Conservation (phyloP, 225 moss, liverwort and hornwort genomes). For the Rhytidiadelphus loreus region DNA sequence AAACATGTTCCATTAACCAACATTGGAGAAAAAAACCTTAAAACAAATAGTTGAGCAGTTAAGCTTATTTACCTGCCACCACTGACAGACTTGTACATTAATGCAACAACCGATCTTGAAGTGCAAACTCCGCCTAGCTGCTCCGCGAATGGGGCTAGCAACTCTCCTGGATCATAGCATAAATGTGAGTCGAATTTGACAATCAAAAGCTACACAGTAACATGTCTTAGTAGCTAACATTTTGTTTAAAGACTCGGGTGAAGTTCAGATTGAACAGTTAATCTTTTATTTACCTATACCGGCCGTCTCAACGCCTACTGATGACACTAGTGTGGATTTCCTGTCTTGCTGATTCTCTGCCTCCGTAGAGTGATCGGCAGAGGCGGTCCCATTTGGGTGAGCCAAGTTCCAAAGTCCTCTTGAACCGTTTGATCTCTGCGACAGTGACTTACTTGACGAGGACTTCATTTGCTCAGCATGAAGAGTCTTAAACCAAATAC, state of each 20-base stretch:
- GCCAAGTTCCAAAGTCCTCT: constrained; percentile 7
- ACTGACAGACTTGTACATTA: constrained; percentile 82
- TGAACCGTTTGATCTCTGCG: background rate
- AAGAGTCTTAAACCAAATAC: constrained; percentile 56
- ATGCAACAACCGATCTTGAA: constrained; percentile 51
- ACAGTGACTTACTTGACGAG: background rate
- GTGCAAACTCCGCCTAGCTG: constrained; percentile 47
- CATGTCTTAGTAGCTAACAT: background rate
- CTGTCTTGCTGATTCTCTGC: constrained; percentile 1
- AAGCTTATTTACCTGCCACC: constrained; percentile 61
- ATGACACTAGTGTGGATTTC: constrained; percentile 28
- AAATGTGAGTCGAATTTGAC: background rate
- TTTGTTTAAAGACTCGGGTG: background rate
- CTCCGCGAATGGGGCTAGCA: constrained; percentile 61
- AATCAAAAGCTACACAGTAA: background rate
- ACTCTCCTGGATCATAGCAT: constrained; percentile 48
- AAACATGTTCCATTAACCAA: background rate
- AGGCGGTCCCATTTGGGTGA: constrained; percentile 11
- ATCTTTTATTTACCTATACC: constrained; percentile 23
- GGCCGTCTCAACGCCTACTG: constrained; percentile 39
- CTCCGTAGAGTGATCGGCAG: background rate
- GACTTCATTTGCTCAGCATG: constrained; percentile 3
- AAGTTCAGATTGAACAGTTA: background rate
- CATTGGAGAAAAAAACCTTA: background rate
- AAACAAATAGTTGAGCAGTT: background rate